Evolutionary conservation across 108 stramenopile species (phyloP).

Genomic region (Nitzschia sp.): DNA sequence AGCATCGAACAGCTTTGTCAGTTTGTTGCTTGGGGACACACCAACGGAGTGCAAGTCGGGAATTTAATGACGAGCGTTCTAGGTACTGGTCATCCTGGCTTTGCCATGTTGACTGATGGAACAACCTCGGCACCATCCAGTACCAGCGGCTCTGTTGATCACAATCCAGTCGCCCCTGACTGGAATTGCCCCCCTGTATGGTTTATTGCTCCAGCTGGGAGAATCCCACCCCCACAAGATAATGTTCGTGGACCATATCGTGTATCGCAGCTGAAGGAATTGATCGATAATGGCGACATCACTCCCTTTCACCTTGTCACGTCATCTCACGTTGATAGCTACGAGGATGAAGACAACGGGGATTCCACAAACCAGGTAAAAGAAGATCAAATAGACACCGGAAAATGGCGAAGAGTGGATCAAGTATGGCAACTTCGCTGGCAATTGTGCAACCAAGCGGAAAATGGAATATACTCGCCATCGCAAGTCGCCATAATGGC

Average conservation of each 20-base stretch:
- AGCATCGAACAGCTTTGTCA: slow-evolving; percentile 64
- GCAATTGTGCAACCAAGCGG: slow-evolving; percentile 58
- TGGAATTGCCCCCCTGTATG: slow-evolving; percentile 62
- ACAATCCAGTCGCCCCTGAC: slow-evolving; percentile 6
- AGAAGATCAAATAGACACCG: slow-evolving; percentile 69
- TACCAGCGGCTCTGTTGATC: no score
- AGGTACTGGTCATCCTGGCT: slow-evolving; percentile 12
- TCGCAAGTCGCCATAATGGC: slow-evolving; percentile 52
- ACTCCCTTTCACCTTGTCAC: slow-evolving; percentile 51
- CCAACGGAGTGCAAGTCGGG: slow-evolving; percentile 59
- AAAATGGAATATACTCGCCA: slow-evolving; percentile 43
- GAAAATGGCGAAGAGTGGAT: slow-evolving; percentile 66
- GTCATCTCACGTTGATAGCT: slow-evolving; percentile 50
- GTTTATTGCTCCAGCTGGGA: slow-evolving; percentile 57
- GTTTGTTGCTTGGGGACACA: slow-evolving; percentile 75
- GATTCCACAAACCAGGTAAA: slow-evolving; percentile 23
- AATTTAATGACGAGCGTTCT: slow-evolving; percentile 53
- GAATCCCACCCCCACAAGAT: slow-evolving; percentile 60
- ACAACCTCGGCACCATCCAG: slow-evolving; percentile 15
- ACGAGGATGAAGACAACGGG: slow-evolving; percentile 40
- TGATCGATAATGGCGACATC: slow-evolving; percentile 54
- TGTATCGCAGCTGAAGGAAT: slow-evolving; percentile 56
- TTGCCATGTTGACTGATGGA: slow-evolving; percentile 35
- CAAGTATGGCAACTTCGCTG: slow-evolving; percentile 73
- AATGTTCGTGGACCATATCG: slow-evolving; percentile 61